phyloP scores from a whole-genome alignment of 495 filamentous ascomycete genomes.

The Diplogelasinospora grovesii region DNA sequence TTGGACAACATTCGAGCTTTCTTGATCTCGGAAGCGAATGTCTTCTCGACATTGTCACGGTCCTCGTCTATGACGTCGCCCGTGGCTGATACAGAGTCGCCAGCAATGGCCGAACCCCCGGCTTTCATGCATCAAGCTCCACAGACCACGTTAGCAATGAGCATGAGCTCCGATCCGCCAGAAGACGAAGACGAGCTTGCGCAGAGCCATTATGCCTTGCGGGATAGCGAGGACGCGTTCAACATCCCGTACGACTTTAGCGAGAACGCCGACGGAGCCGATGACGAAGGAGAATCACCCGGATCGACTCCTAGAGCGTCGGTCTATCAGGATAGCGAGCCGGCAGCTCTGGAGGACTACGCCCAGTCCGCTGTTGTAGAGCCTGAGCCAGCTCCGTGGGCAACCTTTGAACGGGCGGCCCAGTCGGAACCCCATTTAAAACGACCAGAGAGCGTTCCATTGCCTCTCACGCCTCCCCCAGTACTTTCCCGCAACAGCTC shows the following conservation, averaged over 20 bases:
- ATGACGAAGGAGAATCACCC: slow-evolving; percentile 27
- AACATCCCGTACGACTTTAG: slow-evolving; percentile 43
- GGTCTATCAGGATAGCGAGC: slow-evolving; percentile 19
- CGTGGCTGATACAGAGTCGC: slow-evolving; percentile 44
- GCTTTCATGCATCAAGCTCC: slow-evolving; percentile 7
- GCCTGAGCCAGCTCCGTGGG: slow-evolving; percentile 23
- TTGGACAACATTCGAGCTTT: slow-evolving; percentile 56
- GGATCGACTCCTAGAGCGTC: slow-evolving; percentile 43
- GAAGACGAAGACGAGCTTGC: slow-evolving; percentile 19
- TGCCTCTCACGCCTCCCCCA: slow-evolving; percentile 14
- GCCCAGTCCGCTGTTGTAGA: slow-evolving; percentile 30
- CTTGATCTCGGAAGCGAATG: slow-evolving; percentile 63
- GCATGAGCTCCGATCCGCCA: slow-evolving; percentile 13
- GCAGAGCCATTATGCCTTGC: slow-evolving; percentile 25
- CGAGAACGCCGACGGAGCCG: slow-evolving; percentile 9
- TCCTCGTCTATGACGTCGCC: slow-evolving; percentile 58
- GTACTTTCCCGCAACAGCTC: slow-evolving; percentile 18
- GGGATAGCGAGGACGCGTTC: slow-evolving; percentile 43
- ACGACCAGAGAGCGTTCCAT: slow-evolving; percentile 8
- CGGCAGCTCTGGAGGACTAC: slow-evolving; percentile 9
- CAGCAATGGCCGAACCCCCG: slow-evolving; percentile 17
- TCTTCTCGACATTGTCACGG: slow-evolving; percentile 60
- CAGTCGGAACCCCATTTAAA: slow-evolving; percentile 35
- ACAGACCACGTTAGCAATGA: slow-evolving; percentile 7
- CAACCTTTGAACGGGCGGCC: slow-evolving; percentile 19